Base-by-base conservation (phyloP, 1,139 yeast species). In the Lodderomyces beijingensis region DNA sequence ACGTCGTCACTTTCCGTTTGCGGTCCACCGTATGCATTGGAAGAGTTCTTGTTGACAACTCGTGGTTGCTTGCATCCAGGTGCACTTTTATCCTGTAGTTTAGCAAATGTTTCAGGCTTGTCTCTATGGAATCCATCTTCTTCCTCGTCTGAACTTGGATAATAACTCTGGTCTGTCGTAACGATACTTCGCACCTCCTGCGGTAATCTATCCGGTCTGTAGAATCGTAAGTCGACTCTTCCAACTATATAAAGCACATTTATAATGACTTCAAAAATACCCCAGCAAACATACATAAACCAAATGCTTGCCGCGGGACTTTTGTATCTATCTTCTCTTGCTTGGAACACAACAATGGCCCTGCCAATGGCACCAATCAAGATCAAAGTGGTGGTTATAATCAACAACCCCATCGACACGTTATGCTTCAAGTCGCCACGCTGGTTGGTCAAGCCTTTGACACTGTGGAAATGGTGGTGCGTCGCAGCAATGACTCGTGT, bases 221-320 rank as follows among this genome's bases (percentile, higher is more conserved):
- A n/a, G n/a, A n/a, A n/a, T n/a, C n/a, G n/a, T n/a, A n/a, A n/a
- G 89, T 83, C 91, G 32, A 79, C 74, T 50, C 91, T 66, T 25
- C 78, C 77, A 16, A 77, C 53, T 28, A 83, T 53, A 52, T 77
- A 78, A 26, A 77, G 37, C 5, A 75, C 41, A 36, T 77, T 66
- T 37, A 79, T 72, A 20, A 77, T 42, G 0, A 67, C 66, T 57
- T 83, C 91, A 29, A 77, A 60, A 4, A 70, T 73, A 14, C 71
- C 70, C 74, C 84, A 81, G 42, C 75, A 55, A 27, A 79, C 63
- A 52, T 79, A 82, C 77, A 79, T 72, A 16, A 75, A 77, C 31
- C 71, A 68, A 12, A 77, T 73, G 70, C 42, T 40, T 33, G 57
- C 48, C 3, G 55, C 42, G 1, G 45, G 38, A 3, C 53, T 40